Evolutionary conservation across 352 stramenopile species (phyloP).

Genomic region (Phytophthora uliginosa): DNA sequence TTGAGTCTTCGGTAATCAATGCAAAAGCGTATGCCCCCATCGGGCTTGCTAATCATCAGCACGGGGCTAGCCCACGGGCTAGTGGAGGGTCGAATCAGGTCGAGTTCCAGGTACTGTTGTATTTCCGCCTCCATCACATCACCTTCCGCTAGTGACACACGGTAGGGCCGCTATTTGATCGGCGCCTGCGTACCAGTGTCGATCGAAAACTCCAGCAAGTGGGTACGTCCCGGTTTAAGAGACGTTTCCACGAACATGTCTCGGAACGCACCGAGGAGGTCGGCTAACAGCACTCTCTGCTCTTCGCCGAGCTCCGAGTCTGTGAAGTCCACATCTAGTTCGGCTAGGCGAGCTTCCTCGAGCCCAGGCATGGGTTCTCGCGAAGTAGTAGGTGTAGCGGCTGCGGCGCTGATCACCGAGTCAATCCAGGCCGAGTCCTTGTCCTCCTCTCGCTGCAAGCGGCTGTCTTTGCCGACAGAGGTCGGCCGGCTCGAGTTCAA

Average conservation of each 20-base stretch:
- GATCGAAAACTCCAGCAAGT: too few relatives aligned
- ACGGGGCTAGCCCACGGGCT: too few relatives aligned
- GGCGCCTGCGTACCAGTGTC: too few relatives aligned
- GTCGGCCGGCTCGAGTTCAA: neutral
- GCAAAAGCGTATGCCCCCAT: conserved; percentile 17
- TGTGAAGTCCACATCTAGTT: neutral
- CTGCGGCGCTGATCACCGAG: neutral
- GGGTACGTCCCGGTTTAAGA: neutral
- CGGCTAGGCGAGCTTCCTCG: neutral
- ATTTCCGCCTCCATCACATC: too few relatives aligned
- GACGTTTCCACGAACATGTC: conserved; percentile 2
- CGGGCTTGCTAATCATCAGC: neutral
- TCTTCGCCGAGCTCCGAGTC: neutral
- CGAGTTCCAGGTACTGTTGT: too few relatives aligned
- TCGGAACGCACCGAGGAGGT: neutral
- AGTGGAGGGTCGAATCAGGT: too few relatives aligned
- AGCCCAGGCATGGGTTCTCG: neutral
- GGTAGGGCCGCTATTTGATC: too few relatives aligned
- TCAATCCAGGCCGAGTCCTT: neutral
- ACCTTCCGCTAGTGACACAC: too few relatives aligned
- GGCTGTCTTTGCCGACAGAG: too few relatives aligned
- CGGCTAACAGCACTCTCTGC: neutral
- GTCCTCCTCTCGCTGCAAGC: too few relatives aligned
- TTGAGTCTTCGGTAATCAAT: conserved; percentile 23
- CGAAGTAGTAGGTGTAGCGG: neutral